Percentiles rank a stretch among this genome's conserved stretches.
phyloP scores from a whole-genome alignment of 306 rosid genomes.

The Canavalia ensiformis region DNA sequence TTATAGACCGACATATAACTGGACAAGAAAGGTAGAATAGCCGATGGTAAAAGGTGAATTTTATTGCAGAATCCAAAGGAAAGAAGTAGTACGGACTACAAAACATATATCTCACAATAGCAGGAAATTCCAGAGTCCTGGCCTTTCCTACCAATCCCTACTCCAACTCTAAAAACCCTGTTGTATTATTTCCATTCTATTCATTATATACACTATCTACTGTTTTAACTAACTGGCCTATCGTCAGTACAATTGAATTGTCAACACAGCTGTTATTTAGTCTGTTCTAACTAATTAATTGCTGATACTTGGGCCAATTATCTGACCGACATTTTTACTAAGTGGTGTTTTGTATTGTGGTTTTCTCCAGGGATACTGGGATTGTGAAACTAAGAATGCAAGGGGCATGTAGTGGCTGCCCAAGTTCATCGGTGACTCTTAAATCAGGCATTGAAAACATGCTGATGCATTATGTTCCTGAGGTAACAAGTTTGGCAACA shows the following conservation, averaged over 20 bases:
- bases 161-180: background rate
- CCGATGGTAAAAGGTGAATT: background rate
- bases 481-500: constrained; percentile 64
- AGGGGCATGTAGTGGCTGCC: constrained; percentile 99
- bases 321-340: constrained; percentile 5
- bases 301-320: background rate
- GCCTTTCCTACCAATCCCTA: background rate
- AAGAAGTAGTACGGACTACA: no score
- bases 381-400: constrained; percentile 90
- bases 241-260: constrained; percentile 6
- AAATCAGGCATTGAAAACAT: constrained; percentile 99
- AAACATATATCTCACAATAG: background rate
- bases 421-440: constrained; percentile 96
- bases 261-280: background rate
- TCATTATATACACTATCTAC: background rate
- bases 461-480: constrained; percentile 99
- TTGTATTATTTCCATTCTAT: background rate
- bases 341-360: constrained; percentile 6
- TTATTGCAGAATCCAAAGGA: background rate
- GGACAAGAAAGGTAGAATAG: background rate
- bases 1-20: background rate
- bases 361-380: constrained; percentile 79
- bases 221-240: background rate
- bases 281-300: background rate
- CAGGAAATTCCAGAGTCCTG: background rate